These are phyloP conservation scores for Herpetomonas tarakana DNA, from an alignment of 208 protist species.

Conservation along the genomic window DNA sequence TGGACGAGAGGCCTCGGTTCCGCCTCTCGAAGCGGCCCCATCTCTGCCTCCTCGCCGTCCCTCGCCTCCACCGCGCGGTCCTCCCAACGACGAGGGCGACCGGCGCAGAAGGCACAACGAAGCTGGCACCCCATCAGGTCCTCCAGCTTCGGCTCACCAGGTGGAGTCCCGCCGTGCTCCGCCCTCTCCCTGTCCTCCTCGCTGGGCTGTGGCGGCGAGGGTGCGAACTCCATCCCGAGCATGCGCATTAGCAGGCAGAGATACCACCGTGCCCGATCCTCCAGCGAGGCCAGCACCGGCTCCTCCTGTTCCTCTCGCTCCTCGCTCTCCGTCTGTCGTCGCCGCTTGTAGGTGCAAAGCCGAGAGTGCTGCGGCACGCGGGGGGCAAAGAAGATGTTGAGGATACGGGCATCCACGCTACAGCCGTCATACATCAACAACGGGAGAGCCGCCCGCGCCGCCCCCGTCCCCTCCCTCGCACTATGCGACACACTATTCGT, in stretches of 20 bases:
- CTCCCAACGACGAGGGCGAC: too few species aligned
- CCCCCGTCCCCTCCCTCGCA: background rate
- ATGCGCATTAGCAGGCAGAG: slow-evolving; percentile 1
- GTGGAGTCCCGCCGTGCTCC: too few species aligned
- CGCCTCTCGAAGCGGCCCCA: too few species aligned
- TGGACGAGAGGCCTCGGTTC: too few species aligned
- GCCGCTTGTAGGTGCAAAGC: background rate
- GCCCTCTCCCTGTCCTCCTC: too few species aligned
- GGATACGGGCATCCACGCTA: slow-evolving; percentile 27
- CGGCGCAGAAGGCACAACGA: background rate
- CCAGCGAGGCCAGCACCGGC: background rate
- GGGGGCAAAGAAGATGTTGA: slow-evolving; percentile 27
- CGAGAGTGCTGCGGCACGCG: slow-evolving; percentile 12
- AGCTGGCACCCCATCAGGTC: background rate
- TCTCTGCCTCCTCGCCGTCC: too few species aligned
- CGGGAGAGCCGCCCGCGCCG: background rate
- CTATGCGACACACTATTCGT: too few species aligned
- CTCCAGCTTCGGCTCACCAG: too few species aligned
- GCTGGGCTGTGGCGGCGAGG: too few species aligned
- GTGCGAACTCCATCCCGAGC: background rate
- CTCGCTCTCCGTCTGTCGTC: too few species aligned
- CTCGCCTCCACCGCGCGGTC: too few species aligned
- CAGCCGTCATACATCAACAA: slow-evolving; percentile 20
- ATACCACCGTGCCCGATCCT: background rate
- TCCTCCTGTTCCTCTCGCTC: too few species aligned